Percentiles rank a stretch among this genome's conserved stretches.
Evolutionary conservation across 2,329 filamentous ascomycete species (phyloP).

Genomic region (Hymenotorrendiella dingleyae): DNA sequence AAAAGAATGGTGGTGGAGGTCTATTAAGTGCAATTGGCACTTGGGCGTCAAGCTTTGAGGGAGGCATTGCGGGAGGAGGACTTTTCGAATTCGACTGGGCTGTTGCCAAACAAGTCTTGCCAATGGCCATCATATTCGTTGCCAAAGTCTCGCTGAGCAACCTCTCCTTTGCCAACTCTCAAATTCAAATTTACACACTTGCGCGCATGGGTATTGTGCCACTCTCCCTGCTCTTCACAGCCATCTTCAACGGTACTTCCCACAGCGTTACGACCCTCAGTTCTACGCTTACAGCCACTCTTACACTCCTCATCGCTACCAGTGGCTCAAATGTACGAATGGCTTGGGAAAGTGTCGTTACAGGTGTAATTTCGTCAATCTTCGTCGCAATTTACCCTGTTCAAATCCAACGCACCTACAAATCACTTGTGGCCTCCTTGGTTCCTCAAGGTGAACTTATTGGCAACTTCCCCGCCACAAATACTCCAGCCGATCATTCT

Average conservation of each 20-base stretch:
- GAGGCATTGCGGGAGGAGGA: slow-evolving; percentile 47
- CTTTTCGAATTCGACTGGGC: slow-evolving; percentile 45
- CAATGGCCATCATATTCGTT: slow-evolving; percentile 43
- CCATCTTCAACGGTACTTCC: slow-evolving; percentile 39
- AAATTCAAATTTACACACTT: slow-evolving; percentile 45
- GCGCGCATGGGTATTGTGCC: slow-evolving; percentile 46
- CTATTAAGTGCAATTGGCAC: slow-evolving; percentile 22
- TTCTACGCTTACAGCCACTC: slow-evolving; percentile 42
- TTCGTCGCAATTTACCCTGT: slow-evolving; percentile 48
- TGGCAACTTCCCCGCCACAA: slow-evolving; percentile 28
- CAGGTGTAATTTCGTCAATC: slow-evolving; percentile 45
- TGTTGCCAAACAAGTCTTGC: slow-evolving; percentile 42
- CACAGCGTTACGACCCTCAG: slow-evolving; percentile 43
- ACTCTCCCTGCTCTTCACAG: slow-evolving; percentile 42
- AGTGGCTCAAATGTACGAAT: slow-evolving; percentile 40
- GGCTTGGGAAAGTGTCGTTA: slow-evolving; percentile 45
- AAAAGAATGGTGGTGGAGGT: slow-evolving; percentile 27
- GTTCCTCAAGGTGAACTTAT: slow-evolving; percentile 39
- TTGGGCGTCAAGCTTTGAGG: slow-evolving; percentile 31
- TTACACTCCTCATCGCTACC: slow-evolving; percentile 44
- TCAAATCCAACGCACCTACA: slow-evolving; percentile 43
- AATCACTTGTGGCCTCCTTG: slow-evolving; percentile 38
- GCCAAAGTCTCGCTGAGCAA: slow-evolving; percentile 46
- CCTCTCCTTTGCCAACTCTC: slow-evolving; percentile 47
- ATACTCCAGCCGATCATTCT: slow-evolving; percentile 23